Conservation (phyloP, 2,329 filamentous ascomycete genomes). For the Nemania diffusa region DNA sequence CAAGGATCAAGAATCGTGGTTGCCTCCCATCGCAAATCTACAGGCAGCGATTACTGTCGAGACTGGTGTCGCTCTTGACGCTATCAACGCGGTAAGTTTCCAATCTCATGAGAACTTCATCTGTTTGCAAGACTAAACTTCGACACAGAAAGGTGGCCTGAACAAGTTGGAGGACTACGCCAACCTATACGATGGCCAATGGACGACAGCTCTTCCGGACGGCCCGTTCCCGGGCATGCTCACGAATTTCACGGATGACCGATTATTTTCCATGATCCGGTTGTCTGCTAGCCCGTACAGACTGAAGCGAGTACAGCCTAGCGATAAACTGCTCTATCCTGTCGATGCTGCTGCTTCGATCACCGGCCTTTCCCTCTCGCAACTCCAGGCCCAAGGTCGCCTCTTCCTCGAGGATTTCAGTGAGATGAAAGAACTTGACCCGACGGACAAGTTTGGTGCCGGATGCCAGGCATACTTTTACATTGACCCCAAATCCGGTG, state of each 20-base stretch:
- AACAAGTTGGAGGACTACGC: conserved; percentile 51
- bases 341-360: conserved; percentile 50
- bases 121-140: conserved; percentile 9
- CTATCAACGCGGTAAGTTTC: conserved; percentile 26
- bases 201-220: conserved; percentile 51
- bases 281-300: conserved; percentile 56
- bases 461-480: conserved; percentile 61
- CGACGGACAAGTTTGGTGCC: conserved; percentile 50
- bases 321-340: conserved; percentile 52
- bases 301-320: conserved; percentile 49
- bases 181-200: conserved; percentile 56
- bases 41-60: conserved; percentile 14
- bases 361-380: conserved; percentile 47
- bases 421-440: conserved; percentile 47
- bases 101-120: not conserved
- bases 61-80: conserved; percentile 11
- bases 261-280: conserved; percentile 60
- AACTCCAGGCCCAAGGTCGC: conserved; percentile 51
- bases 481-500: conserved; percentile 52
- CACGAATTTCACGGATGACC: conserved; percentile 58
- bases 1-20: conserved; percentile 30
- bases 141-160: conserved; percentile 27
- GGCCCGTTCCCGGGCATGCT: conserved; percentile 52
- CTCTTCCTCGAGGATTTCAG: conserved; percentile 58
- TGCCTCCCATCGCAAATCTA: conserved; percentile 23